Base-by-base conservation (phyloP, 2,329 filamentous ascomycete species). In the Venturia pyrina region DNA sequence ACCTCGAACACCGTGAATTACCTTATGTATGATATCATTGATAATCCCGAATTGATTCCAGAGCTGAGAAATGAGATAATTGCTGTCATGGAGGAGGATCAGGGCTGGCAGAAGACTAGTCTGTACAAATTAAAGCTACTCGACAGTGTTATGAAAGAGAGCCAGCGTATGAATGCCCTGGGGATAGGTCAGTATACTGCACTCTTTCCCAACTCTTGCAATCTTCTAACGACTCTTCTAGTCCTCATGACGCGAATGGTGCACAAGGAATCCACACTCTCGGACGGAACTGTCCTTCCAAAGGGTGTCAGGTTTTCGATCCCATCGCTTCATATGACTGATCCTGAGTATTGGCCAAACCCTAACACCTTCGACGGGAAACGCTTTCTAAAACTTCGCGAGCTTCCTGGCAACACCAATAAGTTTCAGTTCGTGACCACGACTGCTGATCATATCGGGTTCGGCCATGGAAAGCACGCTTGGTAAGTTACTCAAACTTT, bases 111-210 rank as follows among this genome's bases (percentile, higher is more conserved):
- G 40, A 75, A 74, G 68, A 66, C 68, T 13, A 66, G 70, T 3
- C 65, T 75, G 24, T 71, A 70, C 17, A 70, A 74, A 65, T 67
- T 75, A 17, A 70, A 71, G 28, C 66, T 75, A 21, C 68, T 76
- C 61, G 74, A 76, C 66, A 74, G 72, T 67, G 69, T 74, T 62
- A 68, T 76, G 65, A 75, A 75, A 67, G 74, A 76, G 65, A 69
- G 68, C 1, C 73, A 75, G 66, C 66, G 74, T 46, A 41, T 72
- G 24, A 72, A 70, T 24, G 69, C 69, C 0, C 65, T 70, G 5
- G 41, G 40, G 3, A 53, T 63, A n/a, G 21, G 71, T 73, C 68
- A 69, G 69, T 67, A 40, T 37, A 32, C 46, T 56, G 7, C 21
- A 19, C 40, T 21, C 2, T 5, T 24, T 21, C 19, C 2, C 11